Conservation (phyloP, 2,329 filamentous ascomycete species). For the Simplicillium sp. region DNA sequence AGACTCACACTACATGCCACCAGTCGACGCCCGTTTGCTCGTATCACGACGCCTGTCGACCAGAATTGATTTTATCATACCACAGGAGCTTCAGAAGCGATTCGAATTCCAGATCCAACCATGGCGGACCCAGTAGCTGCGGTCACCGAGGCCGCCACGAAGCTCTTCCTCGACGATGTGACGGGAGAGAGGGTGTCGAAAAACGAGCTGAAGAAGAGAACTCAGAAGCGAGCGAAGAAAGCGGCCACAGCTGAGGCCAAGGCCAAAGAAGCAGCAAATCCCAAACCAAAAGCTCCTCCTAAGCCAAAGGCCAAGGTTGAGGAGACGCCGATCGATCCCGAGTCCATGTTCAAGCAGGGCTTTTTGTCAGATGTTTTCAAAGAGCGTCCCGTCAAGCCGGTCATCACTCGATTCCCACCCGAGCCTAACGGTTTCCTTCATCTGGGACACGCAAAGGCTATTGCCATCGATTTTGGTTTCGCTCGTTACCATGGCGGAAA, state of each 20-base stretch:
- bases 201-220: slow-evolving; percentile 52
- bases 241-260: slow-evolving; percentile 43
- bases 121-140: slow-evolving; percentile 37
- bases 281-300: slow-evolving; percentile 17
- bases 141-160: slow-evolving; percentile 28
- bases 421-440: slow-evolving; percentile 82
- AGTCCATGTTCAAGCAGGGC: slow-evolving; percentile 62
- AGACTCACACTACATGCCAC: too few relatives aligned
- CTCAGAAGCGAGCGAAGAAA: slow-evolving; percentile 50
- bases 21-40: too few relatives aligned
- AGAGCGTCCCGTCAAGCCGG: slow-evolving; percentile 44
- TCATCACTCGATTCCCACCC: slow-evolving; percentile 60
- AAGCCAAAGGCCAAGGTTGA: slow-evolving; percentile 25
- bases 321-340: slow-evolving; percentile 24
- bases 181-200: slow-evolving; percentile 59
- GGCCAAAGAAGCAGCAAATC: slow-evolving; percentile 20
- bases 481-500: slow-evolving; percentile 67
- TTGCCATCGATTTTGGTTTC: slow-evolving; percentile 85
- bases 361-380: slow-evolving; percentile 59
- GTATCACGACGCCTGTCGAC: too few relatives aligned
- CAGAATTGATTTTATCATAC: too few relatives aligned
- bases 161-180: slow-evolving; percentile 52
- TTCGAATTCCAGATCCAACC: not conserved
- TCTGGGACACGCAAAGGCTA: slow-evolving; percentile 83
- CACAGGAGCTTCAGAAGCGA: too few relatives aligned